Percentiles rank a stretch among this genome's conserved stretches.
These are phyloP conservation scores for Cyberlindnera lachancei DNA, from an alignment of 805 yeast species.

Conservation along the genomic window DNA sequence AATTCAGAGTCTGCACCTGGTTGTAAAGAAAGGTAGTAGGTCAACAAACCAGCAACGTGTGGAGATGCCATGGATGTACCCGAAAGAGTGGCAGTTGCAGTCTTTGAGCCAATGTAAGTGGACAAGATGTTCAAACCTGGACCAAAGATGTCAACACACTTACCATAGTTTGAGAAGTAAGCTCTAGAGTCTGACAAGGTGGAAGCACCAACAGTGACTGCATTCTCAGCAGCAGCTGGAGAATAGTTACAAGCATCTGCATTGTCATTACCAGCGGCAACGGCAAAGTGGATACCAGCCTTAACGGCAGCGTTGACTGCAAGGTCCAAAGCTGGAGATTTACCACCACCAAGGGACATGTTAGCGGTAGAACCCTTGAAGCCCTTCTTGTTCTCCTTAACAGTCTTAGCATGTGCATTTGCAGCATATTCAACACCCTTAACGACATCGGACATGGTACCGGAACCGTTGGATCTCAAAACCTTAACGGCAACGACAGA, in stretches of 20 bases:
- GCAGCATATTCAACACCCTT: constrained; percentile 85
- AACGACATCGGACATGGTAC: constrained; percentile 76
- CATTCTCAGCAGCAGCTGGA: constrained; percentile 80
- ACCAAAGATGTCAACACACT: constrained; percentile 93
- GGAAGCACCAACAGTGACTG: constrained; percentile 94
- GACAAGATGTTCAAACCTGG: constrained; percentile 90
- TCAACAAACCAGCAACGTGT: constrained; percentile 84
- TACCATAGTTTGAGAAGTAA: constrained; percentile 90
- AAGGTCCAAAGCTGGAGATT: constrained; percentile 75
- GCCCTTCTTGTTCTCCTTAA: constrained; percentile 46
- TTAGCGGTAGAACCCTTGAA: constrained; percentile 85
- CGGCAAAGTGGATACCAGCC: constrained; percentile 87
- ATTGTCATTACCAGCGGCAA: constrained; percentile 94
- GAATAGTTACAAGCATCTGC: constrained; percentile 89
- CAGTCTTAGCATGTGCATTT: constrained; percentile 52
- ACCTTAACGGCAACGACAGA: constrained; percentile 79
- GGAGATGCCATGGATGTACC: constrained; percentile 99
- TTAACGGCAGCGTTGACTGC: constrained; percentile 87
- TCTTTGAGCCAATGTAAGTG: constrained; percentile 69
- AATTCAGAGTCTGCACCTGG: constrained; percentile 66
- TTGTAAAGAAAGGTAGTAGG: constrained; percentile 82
- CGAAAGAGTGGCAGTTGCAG: constrained; percentile 74
- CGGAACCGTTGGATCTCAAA: constrained; percentile 73
- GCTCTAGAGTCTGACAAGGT: constrained; percentile 87
- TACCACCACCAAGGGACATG: constrained; percentile 94